Conservation (phyloP, 176 grass and related monocot genomes). For the Panicum miliaceum region DNA sequence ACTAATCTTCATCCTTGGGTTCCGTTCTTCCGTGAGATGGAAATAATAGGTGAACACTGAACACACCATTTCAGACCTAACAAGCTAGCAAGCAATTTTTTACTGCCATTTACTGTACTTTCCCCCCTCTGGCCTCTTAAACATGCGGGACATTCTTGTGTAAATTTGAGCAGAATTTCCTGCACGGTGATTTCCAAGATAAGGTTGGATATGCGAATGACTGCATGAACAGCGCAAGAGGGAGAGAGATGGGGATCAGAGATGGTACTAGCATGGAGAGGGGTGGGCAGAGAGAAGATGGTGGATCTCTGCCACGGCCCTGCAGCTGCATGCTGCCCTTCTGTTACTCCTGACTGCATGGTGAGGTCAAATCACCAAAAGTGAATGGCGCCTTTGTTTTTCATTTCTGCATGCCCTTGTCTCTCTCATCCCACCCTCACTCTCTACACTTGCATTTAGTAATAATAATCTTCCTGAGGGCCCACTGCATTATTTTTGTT, state of each 20-base stretch:
- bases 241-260: neutral
- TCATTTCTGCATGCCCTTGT: constrained; percentile 41
- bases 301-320: constrained; percentile 28
- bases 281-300: constrained; percentile 42
- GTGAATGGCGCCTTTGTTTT: constrained; percentile 58
- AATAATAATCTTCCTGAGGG: constrained; percentile 32
- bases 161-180: constrained; percentile 24
- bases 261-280: neutral
- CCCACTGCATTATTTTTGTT: constrained; percentile 56
- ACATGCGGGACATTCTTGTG: neutral
- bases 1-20: neutral
- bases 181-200: constrained; percentile 2
- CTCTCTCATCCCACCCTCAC: constrained; percentile 17
- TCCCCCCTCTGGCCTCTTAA: neutral
- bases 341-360: constrained; percentile 64
- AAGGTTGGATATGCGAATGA: constrained; percentile 3
- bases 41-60: neutral
- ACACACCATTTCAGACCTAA: neutral
- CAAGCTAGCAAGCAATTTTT: neutral
- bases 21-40: neutral
- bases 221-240: neutral
- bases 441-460: constrained; percentile 2
- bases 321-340: constrained; percentile 61
- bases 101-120: neutral
- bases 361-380: constrained; percentile 83